Evolutionary conservation across 169 alveolate genomes (phyloP), one percentile per base, ranked within the genome.

Genomic region (Eimeria maxima): DNA sequence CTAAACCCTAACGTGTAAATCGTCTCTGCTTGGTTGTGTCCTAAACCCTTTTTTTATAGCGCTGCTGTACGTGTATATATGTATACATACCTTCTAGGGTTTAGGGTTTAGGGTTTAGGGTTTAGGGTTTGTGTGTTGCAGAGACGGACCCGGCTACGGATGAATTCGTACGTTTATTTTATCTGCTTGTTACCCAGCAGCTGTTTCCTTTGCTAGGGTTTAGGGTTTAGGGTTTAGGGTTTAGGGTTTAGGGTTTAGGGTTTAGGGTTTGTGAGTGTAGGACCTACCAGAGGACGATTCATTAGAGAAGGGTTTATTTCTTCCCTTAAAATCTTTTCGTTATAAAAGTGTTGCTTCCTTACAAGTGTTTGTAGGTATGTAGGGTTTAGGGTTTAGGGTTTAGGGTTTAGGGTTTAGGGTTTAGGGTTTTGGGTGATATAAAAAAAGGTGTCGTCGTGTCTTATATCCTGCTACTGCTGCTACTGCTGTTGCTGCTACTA

Each of bases 101-200:
- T 65, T 65, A 65, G 74, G 74, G 74, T 65, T 65, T 65, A 65
- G 74, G 74, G 74, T 65, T 65, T 65, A 65, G 74, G 74, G 74
- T n/a, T n/a, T 65, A n/a, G 18, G 74, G 74, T 5, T 65, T n/a
- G n/a, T n/a, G n/a, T n/a, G n/a, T n/a, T n/a, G n/a, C n/a, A n/a
- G n/a, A n/a, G n/a, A n/a, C n/a, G n/a, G n/a, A n/a, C n/a, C n/a
- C n/a, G n/a, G n/a, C n/a, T n/a, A n/a, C n/a, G n/a, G n/a, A n/a
- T n/a, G n/a, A n/a, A n/a, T n/a, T n/a, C n/a, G n/a, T n/a, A n/a
- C n/a, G n/a, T n/a, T n/a, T n/a, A n/a, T n/a, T n/a, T n/a, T n/a
- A n/a, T n/a, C n/a, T n/a, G n/a, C n/a, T n/a, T n/a, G n/a, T n/a
- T n/a, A n/a, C n/a, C n/a, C n/a, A n/a, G n/a, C n/a, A n/a, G n/a